Evolutionary conservation across 148 eudicot genomes (phyloP).

Genomic region (Arbutus unedo): DNA sequence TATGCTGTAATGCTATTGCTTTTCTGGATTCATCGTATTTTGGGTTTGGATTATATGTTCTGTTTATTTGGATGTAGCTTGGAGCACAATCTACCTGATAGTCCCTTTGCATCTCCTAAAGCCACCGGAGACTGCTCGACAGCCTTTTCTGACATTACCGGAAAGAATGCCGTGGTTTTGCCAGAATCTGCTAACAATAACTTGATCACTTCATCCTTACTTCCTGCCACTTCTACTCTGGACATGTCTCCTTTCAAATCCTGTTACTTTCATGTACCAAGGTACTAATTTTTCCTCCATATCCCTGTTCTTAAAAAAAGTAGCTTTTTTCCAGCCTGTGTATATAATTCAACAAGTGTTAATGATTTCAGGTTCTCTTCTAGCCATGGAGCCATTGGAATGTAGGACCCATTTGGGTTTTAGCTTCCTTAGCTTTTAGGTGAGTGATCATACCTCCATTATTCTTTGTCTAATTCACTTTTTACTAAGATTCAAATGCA

Average conservation of each 20-base stretch:
- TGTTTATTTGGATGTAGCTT: constrained; percentile 30
- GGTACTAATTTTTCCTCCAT: constrained; percentile 32
- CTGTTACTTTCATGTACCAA: constrained; percentile 80
- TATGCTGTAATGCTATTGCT: not conserved
- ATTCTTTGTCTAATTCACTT: not conserved
- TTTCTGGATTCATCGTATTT: constrained; percentile 3
- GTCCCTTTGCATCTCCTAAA: constrained; percentile 84
- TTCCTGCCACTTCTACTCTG: constrained; percentile 45
- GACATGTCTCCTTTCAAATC: constrained; percentile 75
- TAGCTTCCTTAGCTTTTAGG: constrained; percentile 43
- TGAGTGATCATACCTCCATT: constrained; percentile 17
- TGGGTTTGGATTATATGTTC: not conserved
- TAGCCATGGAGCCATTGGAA: constrained; percentile 73
- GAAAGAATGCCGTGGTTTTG: constrained; percentile 17
- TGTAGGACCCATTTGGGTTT: constrained; percentile 39
- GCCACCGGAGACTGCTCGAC: constrained; percentile 36
- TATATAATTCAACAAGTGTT: not conserved
- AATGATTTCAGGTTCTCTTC: constrained; percentile 54
- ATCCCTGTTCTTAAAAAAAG: not conserved
- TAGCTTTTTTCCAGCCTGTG: not conserved
- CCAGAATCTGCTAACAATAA: constrained; percentile 31
- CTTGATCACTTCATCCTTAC: constrained; percentile 51
- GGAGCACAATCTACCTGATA: constrained; percentile 92
- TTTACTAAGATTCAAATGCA: constrained; percentile 31
- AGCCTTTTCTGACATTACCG: constrained; percentile 32